Conservation (phyloP, 345 rosid genomes). For the Citrus sinensis region DVS_A1.0 CM039168.1:30007501-30008000, state of each 20-base stretch:
- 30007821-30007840: no score
- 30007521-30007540: constrained; percentile 32
- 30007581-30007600: constrained; percentile 20
- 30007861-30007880: no score
- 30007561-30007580: not conserved
- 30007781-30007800: not conserved
- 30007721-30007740: not conserved
- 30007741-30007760: not conserved
- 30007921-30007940: no score
- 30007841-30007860: no score
- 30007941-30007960: no score
- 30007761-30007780: not conserved
- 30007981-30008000: no score
- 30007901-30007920: no score
- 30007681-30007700: not conserved
- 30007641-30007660: not conserved
- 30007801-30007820: not conserved
- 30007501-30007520: constrained; percentile 21
- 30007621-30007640: not conserved
- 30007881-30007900: no score
- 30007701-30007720: no score
- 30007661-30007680: not conserved
- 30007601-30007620: not conserved
- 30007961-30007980: no score
- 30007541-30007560: constrained; percentile 16